These are phyloP conservation scores for Uronychia binucleata DNA, from an alignment of 73 alveolate genomes.

Conservation along the genomic window DNA sequence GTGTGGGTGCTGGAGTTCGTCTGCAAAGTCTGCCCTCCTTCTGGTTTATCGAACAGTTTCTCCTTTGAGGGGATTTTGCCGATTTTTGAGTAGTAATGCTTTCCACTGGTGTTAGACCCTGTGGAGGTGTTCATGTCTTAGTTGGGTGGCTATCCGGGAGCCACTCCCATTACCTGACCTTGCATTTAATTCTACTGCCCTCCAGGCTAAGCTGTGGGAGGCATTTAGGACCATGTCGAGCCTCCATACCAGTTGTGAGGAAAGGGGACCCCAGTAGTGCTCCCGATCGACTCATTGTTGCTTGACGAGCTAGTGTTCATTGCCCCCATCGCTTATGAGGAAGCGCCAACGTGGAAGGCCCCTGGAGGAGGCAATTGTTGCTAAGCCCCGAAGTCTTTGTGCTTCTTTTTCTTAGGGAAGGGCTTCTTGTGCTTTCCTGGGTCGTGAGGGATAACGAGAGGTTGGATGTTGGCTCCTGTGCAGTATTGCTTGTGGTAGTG, in stretches of 20 bases:
- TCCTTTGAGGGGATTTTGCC: neutral
- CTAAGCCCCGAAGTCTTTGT: too few species aligned
- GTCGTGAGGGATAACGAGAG: too few species aligned
- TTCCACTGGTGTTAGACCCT: neutral
- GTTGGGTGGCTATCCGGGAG: neutral
- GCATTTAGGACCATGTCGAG: neutral
- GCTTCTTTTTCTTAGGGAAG: too few species aligned
- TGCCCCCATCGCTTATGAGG: neutral
- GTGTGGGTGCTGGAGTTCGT: neutral
- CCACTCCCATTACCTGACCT: neutral
- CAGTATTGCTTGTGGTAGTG: neutral
- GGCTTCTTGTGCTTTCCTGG: too few species aligned
- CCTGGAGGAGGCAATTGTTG: too few species aligned
- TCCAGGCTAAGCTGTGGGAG: neutral
- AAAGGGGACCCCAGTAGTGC: neutral
- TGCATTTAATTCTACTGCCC: too few species aligned
- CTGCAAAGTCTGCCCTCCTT: neutral
- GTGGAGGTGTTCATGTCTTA: neutral
- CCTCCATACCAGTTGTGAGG: neutral
- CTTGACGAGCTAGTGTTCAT: neutral
- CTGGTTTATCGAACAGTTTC: neutral
- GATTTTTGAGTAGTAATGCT: neutral
- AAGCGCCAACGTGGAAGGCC: too few species aligned
- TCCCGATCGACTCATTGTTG: neutral
- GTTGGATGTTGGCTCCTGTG: neutral